Percentiles rank a stretch among this genome's conserved stretches.
Evolutionary conservation across 140 eudicot genomes (phyloP).

Genomic region (Flaveria floridana): DNA sequence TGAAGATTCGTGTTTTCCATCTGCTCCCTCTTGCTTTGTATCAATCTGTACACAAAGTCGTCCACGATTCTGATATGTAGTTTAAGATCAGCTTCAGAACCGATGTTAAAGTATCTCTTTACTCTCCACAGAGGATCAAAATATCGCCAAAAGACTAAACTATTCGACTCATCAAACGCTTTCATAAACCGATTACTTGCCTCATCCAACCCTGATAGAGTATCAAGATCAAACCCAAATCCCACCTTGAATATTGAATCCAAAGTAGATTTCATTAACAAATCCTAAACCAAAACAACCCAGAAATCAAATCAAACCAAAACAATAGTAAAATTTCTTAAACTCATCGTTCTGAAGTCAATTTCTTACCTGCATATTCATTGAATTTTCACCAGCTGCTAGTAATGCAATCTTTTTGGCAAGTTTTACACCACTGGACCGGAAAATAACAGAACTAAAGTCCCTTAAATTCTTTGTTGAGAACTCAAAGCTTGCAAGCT

Average conservation of each 20-base stretch:
- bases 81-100: slow-evolving; percentile 53
- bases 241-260: slow-evolving; percentile 65
- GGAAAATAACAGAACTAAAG: slow-evolving; percentile 50
- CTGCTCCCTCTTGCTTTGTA: slow-evolving; percentile 56
- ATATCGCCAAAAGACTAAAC: slow-evolving; percentile 47
- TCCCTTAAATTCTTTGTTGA: slow-evolving; percentile 54
- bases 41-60: slow-evolving; percentile 49
- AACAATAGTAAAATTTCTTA: background rate
- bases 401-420: slow-evolving; percentile 37
- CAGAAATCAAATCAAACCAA: background rate
- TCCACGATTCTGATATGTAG: slow-evolving; percentile 43
- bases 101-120: slow-evolving; percentile 48
- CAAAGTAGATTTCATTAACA: slow-evolving; percentile 57
- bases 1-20: slow-evolving; percentile 34
- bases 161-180: slow-evolving; percentile 58
- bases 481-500: slow-evolving; percentile 74
- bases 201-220: slow-evolving; percentile 48
- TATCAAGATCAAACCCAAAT: slow-evolving; percentile 60
- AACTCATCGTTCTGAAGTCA: background rate
- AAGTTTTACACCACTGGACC: slow-evolving; percentile 42
- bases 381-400: slow-evolving; percentile 23
- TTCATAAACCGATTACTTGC: slow-evolving; percentile 45
- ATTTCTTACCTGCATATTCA: slow-evolving; percentile 43
- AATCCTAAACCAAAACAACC: slow-evolving; percentile 35
- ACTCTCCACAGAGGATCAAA: slow-evolving; percentile 55